Conservation (phyloP, 768 basidiomycete species). For the Trametes cingulata region DNA sequence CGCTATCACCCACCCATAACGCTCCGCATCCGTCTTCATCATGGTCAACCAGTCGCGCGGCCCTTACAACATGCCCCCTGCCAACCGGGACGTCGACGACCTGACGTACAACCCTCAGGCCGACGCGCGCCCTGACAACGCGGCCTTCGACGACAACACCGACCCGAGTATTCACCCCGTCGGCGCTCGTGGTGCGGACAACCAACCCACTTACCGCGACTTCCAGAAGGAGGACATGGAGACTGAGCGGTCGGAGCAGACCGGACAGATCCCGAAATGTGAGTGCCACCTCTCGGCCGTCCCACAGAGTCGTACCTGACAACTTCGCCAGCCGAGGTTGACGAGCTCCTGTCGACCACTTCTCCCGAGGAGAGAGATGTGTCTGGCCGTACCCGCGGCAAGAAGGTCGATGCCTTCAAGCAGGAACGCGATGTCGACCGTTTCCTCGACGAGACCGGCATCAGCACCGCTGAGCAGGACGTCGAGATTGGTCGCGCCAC, state of each 20-base stretch:
- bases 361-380: conserved; percentile 22
- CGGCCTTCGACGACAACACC: conserved; percentile 21
- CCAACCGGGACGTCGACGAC: conserved; percentile 21
- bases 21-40: not conserved
- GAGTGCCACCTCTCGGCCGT: too few relatives aligned
- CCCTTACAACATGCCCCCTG: conserved; percentile 23
- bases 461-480: conserved; percentile 22
- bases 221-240: conserved; percentile 25
- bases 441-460: conserved; percentile 17
- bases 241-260: conserved; percentile 23
- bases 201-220: conserved; percentile 25
- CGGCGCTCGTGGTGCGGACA: conserved; percentile 28
- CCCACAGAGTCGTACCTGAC: too few relatives aligned
- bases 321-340: conserved; percentile 22
- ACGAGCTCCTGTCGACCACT: conserved; percentile 24
- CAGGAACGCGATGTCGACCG: conserved; percentile 29
- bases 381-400: conserved; percentile 26
- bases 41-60: conserved; percentile 17
- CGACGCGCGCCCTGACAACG: conserved; percentile 25
- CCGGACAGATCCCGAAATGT: conserved; percentile 26
- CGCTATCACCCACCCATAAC: not conserved
- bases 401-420: conserved; percentile 27
- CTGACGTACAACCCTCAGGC: conserved; percentile 27
- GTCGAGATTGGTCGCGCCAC: conserved; percentile 24
- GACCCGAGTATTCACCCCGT: conserved; percentile 20